phyloP scores from a whole-genome alignment of 2,329 filamentous ascomycete genomes.

The Sporothrix luriei region DNA sequence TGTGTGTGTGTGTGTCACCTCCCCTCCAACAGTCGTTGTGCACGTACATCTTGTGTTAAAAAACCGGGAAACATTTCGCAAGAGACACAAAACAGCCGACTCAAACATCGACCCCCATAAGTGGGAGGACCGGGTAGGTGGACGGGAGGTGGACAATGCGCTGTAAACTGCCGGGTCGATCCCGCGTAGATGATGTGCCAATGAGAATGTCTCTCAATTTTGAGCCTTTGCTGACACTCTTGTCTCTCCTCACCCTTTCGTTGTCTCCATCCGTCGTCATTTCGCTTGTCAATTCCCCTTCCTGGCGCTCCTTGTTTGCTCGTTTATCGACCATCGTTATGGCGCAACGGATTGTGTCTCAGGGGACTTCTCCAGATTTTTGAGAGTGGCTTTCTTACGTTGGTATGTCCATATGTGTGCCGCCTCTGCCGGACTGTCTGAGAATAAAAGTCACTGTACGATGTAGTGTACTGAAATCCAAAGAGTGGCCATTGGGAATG shows the following conservation, averaged over 20 bases:
- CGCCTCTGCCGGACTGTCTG: neutral
- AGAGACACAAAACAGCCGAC: neutral
- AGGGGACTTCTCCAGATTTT: neutral
- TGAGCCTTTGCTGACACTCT: conserved; percentile 10
- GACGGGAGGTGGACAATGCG: conserved; percentile 14
- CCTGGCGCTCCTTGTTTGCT: neutral
- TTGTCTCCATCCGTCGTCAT: neutral
- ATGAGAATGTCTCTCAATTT: neutral
- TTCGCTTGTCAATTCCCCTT: neutral
- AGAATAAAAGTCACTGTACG: neutral
- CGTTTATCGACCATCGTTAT: conserved; percentile 6
- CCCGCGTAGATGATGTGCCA: neutral
- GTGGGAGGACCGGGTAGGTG: neutral
- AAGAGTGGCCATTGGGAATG: neutral
- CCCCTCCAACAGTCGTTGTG: conserved; percentile 9
- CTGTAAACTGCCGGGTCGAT: conserved; percentile 17
- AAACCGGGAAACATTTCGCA: neutral
- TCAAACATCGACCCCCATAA: neutral
- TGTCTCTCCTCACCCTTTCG: neutral
- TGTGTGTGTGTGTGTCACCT: neutral
- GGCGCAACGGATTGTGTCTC: conserved; percentile 2
- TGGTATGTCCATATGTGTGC: neutral
- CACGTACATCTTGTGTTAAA: conserved; percentile 9
- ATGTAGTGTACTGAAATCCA: conserved; percentile 3
- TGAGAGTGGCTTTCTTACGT: neutral